A percentile compares a stretch with the other conserved stretches of the same genome.
phyloP scores from a whole-genome alignment of 1,284 basidiomycete genomes.

The Ustilago vetiveriae region DNA sequence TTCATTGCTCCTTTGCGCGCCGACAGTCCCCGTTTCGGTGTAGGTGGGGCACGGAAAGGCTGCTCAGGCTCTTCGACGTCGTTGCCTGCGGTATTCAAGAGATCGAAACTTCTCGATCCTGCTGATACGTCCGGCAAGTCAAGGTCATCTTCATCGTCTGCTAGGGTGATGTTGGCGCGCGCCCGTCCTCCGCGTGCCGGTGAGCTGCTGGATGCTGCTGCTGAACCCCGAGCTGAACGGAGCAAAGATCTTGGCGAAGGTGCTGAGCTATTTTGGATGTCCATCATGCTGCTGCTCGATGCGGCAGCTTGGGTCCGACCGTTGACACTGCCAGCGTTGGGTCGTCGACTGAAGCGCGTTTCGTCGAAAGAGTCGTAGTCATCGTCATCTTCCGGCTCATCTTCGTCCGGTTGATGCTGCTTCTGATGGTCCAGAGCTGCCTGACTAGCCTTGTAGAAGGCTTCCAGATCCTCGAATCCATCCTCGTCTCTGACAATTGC shows the following conservation, averaged over 20 bases:
- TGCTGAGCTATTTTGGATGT: slow-evolving; percentile 47
- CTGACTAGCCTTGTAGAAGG: slow-evolving; percentile 62
- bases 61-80: slow-evolving; percentile 52
- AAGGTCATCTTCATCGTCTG: slow-evolving; percentile 65
- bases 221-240: slow-evolving; percentile 20
- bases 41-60: background rate
- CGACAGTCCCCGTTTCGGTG: slow-evolving; percentile 19
- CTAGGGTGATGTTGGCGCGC: slow-evolving; percentile 27
- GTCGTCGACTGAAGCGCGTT: slow-evolving; percentile 18
- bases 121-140: slow-evolving; percentile 39
- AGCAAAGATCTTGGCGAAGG: slow-evolving; percentile 42
- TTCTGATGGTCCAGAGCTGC: slow-evolving; percentile 58
- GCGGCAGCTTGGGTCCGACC: slow-evolving; percentile 3
- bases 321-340: slow-evolving; percentile 9
- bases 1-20: slow-evolving; percentile 14
- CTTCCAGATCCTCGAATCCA: slow-evolving; percentile 70
- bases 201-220: slow-evolving; percentile 28
- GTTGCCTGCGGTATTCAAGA: slow-evolving; percentile 54
- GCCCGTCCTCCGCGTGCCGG: slow-evolving; percentile 11
- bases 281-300: slow-evolving; percentile 50
- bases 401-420: slow-evolving; percentile 69
- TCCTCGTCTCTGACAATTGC: slow-evolving; percentile 72
- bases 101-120: slow-evolving; percentile 51
- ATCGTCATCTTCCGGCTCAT: slow-evolving; percentile 73
- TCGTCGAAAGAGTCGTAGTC: slow-evolving; percentile 64